Evolutionary conservation across 2,329 filamentous ascomycete species (phyloP), one percentile per base, ranked within the genome.

Genomic region (Didymella exigua): DNA sequence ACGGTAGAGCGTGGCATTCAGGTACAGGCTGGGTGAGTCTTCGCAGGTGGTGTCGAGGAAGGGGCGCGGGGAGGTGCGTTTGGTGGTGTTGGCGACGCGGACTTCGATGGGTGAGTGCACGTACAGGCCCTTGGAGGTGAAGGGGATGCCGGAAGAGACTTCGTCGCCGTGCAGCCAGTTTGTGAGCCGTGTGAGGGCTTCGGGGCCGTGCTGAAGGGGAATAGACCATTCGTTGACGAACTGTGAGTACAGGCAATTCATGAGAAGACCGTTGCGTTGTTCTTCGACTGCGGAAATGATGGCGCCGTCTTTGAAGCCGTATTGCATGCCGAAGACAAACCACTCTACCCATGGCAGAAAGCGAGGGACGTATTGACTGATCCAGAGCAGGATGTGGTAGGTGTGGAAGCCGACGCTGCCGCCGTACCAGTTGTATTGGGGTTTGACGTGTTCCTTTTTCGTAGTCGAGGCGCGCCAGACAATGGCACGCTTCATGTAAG

Each of bases 201-300:
- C 93, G 13, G 93, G 93, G 0, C 95, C 95, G 63, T 89, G 89
- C 60, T 86, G 80, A 1, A 99, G 82, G 1, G 95, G 93, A 6
- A 99, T 83, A 0, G 93, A 93, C 95, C 95, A 99, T 74, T 99
- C 95, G 74, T 99, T 97, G 62, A 99, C 95, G 67, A 91, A 96
- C 72, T 99, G 95, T n/a, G 90, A 93, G 80, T 97, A 99, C 5
- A 98, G 84, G 70, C 95, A 99, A 79, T 99, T 95, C 90, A 99
- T 93, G 47, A 97, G 82, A 40, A 98, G 84, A 11, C 92, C 93
- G 60, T 88, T 81, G 56, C 89, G 86, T 60, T 89, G 89, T 19
- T 89, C 86, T 75, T 97, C 89, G 16, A 97, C 85, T 5, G 89
- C 93, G n/a, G 83, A 81, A 34, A 86, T 89, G 47, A 82, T 82